Conservation (phyloP, 169 alveolate genomes). For the Plasmodium sp. region DNA sequence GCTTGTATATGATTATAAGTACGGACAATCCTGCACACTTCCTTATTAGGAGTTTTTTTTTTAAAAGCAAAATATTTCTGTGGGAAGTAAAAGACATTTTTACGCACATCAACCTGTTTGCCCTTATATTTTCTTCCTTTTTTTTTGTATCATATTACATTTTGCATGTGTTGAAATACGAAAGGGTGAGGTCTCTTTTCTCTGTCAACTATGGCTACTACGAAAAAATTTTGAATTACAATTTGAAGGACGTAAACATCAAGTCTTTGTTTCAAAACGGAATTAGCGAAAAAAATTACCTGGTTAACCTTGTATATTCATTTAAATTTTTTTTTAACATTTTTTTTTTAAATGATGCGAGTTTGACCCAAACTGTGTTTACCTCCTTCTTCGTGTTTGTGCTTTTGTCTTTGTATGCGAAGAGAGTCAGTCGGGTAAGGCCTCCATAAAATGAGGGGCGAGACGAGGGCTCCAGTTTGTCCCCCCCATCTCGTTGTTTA, state of each 20-base stretch:
- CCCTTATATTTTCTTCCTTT: slow-evolving; percentile 54
- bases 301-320: slow-evolving; percentile 39
- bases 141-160: slow-evolving; percentile 55
- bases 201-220: slow-evolving; percentile 60
- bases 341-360: slow-evolving; percentile 44
- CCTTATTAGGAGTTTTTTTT: slow-evolving; percentile 21
- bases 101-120: slow-evolving; percentile 59
- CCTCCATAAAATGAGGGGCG: not conserved
- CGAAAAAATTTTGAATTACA: slow-evolving; percentile 13
- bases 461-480: not conserved
- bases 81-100: slow-evolving; percentile 53
- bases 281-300: slow-evolving; percentile 56
- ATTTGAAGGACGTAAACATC: slow-evolving; percentile 16
- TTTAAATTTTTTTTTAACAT: slow-evolving; percentile 57
- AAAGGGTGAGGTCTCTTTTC: slow-evolving; percentile 20
- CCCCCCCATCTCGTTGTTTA: not conserved
- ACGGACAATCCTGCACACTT: slow-evolving; percentile 41
- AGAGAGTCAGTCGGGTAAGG: slow-evolving; percentile 63
- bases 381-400: slow-evolving; percentile 23
- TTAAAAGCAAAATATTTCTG: slow-evolving; percentile 24
- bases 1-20: slow-evolving; percentile 56
- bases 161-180: slow-evolving; percentile 23
- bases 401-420: slow-evolving; percentile 49
- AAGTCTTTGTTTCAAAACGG: slow-evolving; percentile 18
- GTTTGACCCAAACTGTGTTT: slow-evolving; percentile 15